Conservation (phyloP, 345 rosid genomes). For the Eucalyptus marginata region DNA sequence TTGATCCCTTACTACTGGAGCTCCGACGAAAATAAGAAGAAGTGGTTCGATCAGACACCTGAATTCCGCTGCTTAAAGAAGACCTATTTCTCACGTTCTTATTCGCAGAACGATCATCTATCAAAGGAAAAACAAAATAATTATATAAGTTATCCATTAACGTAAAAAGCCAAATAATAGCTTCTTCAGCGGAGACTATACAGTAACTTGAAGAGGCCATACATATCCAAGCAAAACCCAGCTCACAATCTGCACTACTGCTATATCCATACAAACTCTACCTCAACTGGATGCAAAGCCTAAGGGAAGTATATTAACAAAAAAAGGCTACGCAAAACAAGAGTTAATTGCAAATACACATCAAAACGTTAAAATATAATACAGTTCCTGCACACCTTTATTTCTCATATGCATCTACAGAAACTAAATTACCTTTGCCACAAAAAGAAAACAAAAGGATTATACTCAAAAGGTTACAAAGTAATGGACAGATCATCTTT, state of each 20-base stretch:
- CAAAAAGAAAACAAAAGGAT: not conserved
- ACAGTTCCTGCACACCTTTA: not conserved
- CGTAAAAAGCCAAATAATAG: not conserved
- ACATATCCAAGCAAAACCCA: not conserved
- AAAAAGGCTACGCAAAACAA: not conserved
- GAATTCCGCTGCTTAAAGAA: constrained; percentile 3
- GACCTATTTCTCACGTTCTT: constrained; percentile 17
- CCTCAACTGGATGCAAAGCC: not conserved
- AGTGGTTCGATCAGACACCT: constrained; percentile 19
- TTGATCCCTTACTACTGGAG: constrained; percentile 25
- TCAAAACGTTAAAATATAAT: not conserved
- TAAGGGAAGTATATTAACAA: not conserved
- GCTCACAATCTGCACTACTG: not conserved
- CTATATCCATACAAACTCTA: not conserved
- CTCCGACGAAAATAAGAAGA: constrained; percentile 30
- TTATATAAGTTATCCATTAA: not conserved
- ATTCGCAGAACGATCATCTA: constrained; percentile 20
- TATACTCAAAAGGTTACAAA: not conserved
- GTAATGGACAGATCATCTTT: not conserved
- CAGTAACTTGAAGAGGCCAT: not conserved
- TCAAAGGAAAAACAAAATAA: not conserved
- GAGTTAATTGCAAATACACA: not conserved
- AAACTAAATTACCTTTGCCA: not conserved
- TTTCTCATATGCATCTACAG: not conserved
- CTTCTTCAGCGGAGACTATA: not conserved